phyloP scores from a whole-genome alignment of 2,329 filamentous ascomycete genomes.

The Fusarium musae region DNA sequence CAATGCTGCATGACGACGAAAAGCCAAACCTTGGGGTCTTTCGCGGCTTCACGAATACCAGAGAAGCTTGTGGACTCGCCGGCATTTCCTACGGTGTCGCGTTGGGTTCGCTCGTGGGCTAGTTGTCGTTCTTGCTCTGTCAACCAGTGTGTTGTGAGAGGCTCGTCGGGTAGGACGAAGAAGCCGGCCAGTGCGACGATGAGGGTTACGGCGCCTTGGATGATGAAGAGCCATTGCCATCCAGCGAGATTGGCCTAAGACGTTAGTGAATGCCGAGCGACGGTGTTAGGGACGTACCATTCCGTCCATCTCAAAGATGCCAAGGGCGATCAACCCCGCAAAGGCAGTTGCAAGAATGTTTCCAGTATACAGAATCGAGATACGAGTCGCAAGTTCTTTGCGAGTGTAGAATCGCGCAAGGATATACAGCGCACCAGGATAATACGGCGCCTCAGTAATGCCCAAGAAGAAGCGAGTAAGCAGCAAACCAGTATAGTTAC shows the following conservation, averaged over 20 bases:
- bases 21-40: conserved; percentile 59
- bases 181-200: conserved; percentile 35
- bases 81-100: conserved; percentile 57
- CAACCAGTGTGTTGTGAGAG: conserved; percentile 55
- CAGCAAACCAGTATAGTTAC: conserved; percentile 60
- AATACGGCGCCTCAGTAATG: conserved; percentile 55
- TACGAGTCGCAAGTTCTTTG: conserved; percentile 56
- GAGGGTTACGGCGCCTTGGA: conserved; percentile 64
- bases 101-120: conserved; percentile 54
- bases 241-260: conserved; percentile 31
- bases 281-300: not conserved
- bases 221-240: conserved; percentile 66
- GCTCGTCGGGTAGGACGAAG: conserved; percentile 50
- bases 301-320: conserved; percentile 49
- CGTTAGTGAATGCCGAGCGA: not conserved
- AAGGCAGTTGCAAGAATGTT: conserved; percentile 52
- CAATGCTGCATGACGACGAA: conserved; percentile 63
- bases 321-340: conserved; percentile 56
- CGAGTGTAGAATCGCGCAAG: conserved; percentile 65
- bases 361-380: conserved; percentile 57
- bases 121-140: conserved; percentile 56
- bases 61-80: conserved; percentile 53
- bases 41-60: conserved; percentile 56
- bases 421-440: conserved; percentile 52
- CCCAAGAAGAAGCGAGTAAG: conserved; percentile 56